Evolutionary conservation across 805 yeast genomes (phyloP), one percentile per base, ranked within the genome.

Genomic region (Saccharomyces kudriavzevii): DNA sequence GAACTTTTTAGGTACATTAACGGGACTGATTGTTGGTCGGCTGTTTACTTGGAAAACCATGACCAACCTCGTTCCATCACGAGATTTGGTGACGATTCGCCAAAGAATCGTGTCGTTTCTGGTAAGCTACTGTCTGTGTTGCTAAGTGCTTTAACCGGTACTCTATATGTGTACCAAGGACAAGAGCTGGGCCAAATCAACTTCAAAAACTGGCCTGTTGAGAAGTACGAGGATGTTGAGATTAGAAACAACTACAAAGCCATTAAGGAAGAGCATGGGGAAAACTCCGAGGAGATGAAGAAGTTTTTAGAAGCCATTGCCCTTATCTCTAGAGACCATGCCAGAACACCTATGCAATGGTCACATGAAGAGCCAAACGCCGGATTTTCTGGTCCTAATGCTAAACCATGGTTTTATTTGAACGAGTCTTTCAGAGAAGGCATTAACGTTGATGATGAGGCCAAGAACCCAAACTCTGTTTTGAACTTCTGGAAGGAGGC

Each of bases 341-440:
- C 80, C 9, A 74, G 84, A 65, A 73, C 82, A 22, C 84, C 84
- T 20, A 77, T 80, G 56, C 84, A 79, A 58, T 80, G 84, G 84
- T 20, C 58, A 8, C 74, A 73, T 55, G 64, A 62, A 51, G 58
- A 73, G 1, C 68, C 58, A 13, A 56, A 76, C 56, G 82, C 72
- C 40, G 84, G 84, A 0, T 80, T 80, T 66, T 69, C 81, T 25
- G 57, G 52, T 11, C 50, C 56, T 22, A 66, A 72, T 4, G 67
- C 74, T 47, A 69, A 67, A 56, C 84, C 84, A 17, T 80, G 85
- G 84, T 79, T 76, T 68, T 68, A 71, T 55, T 75, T 76, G 58
- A 77, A 78, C 58, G 81, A 77, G 54, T 76, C 76, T 60, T 80
- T 75, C 67, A 66, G 63, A 55, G 75, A 74, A 50, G 58, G 60